Conservation (phyloP, 768 basidiomycete genomes). For the Macrocybe gigantea region DNA sequence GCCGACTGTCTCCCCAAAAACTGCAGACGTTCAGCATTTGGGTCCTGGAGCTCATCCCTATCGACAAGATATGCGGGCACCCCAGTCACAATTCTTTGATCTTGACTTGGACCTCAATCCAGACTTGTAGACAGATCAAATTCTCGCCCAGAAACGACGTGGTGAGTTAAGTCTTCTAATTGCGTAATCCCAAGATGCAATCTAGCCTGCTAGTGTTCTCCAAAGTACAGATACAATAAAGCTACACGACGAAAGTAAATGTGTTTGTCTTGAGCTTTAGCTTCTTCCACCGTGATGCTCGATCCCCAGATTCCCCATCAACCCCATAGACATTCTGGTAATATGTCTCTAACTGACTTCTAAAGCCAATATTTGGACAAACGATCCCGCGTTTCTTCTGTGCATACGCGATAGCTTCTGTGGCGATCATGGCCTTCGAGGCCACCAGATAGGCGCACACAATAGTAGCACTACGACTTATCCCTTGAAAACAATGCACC, state of each 20-base stretch:
- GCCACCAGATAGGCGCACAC: constrained; percentile 68
- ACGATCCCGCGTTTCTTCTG: constrained; percentile 54
- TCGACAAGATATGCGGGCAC: constrained; percentile 59
- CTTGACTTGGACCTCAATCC: constrained; percentile 83
- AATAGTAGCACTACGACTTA: constrained; percentile 71
- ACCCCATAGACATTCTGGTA: constrained; percentile 7
- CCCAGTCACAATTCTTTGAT: constrained; percentile 63
- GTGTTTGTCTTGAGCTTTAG: background rate
- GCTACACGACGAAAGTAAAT: background rate
- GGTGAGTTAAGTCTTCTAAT: no score
- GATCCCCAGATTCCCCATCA: constrained; percentile 11
- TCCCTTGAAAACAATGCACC: constrained; percentile 76
- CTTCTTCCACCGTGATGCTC: background rate
- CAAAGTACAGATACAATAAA: no score
- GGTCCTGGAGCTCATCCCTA: constrained; percentile 55
- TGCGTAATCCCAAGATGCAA: no score
- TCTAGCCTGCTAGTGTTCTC: no score
- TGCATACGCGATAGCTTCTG: constrained; percentile 50
- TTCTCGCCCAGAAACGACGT: no score
- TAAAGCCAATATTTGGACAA: constrained; percentile 64
- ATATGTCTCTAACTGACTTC: constrained; percentile 46
- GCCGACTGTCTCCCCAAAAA: constrained; percentile 56
- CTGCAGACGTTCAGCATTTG: constrained; percentile 40
- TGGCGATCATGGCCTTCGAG: constrained; percentile 43
- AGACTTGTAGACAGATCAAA: constrained; percentile 42